Percentiles rank a stretch among this genome's conserved stretches.
Conservation (phyloP, 2,329 filamentous ascomycete species). For the Sporothrix curviconia region DNA sequence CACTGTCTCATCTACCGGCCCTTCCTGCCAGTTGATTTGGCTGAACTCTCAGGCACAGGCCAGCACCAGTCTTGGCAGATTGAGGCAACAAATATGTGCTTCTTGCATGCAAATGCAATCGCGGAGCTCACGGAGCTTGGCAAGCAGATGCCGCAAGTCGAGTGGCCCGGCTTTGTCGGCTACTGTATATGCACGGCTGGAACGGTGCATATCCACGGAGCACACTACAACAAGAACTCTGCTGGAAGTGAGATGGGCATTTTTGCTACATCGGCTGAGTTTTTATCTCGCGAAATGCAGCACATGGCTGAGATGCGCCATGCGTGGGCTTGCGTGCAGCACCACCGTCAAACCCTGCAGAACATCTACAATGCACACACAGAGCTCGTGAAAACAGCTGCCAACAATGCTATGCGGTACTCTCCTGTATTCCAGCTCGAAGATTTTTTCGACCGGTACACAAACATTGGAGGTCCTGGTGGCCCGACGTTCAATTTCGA, state of each 20-base stretch:
- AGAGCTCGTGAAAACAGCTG: conserved; percentile 68
- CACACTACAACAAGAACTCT: conserved; percentile 61
- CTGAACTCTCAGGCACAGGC: conserved; percentile 69
- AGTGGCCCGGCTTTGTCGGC: conserved; percentile 81
- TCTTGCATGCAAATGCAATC: conserved; percentile 79
- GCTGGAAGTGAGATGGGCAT: conserved; percentile 50
- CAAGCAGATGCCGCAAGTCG: conserved; percentile 64
- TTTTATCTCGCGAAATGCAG: conserved; percentile 71
- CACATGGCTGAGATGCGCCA: conserved; percentile 69
- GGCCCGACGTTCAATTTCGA: conserved; percentile 61
- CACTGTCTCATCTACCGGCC: conserved; percentile 83
- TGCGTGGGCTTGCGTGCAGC: conserved; percentile 70
- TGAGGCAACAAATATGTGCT: conserved; percentile 82
- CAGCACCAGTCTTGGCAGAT: conserved; percentile 93
- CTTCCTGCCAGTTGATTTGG: conserved; percentile 77
- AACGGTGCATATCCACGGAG: conserved; percentile 81
- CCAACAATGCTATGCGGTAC: conserved; percentile 63
- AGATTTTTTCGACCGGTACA: conserved; percentile 80
- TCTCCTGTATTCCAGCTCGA: conserved; percentile 77
- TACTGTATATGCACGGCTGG: conserved; percentile 83
- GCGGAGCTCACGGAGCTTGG: conserved; percentile 75
- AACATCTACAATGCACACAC: conserved; percentile 71
- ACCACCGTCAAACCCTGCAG: conserved; percentile 73
- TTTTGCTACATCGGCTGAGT: conserved; percentile 58
- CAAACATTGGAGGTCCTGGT: conserved; percentile 48